phyloP scores from a whole-genome alignment of 163 green algal species.

The Chlorella variabilis region DNA sequence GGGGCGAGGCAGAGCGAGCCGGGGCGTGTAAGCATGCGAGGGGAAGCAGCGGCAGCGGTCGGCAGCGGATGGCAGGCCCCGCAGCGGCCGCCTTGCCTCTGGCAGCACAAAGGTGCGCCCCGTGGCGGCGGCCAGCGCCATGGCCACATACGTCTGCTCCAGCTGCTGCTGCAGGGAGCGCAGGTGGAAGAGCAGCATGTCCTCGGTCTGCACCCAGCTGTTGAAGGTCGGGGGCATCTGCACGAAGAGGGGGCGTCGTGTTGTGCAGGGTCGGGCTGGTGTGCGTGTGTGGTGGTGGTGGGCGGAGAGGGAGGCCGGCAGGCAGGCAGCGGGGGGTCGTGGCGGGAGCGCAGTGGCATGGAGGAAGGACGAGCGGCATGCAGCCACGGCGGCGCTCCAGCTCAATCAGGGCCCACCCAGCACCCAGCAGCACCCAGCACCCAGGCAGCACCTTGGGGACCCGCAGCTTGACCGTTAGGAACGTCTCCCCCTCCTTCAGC shows the following conservation, averaged over 20 bases:
- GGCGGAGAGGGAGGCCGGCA: too few species aligned
- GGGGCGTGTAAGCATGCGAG: too few species aligned
- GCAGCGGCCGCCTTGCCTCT: too few species aligned
- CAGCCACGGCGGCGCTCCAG: too few species aligned
- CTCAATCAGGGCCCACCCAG: too few species aligned
- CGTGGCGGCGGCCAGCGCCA: conserved; percentile 11
- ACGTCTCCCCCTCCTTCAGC: not conserved
- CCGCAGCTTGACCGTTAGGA: conserved; percentile 1
- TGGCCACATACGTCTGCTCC: conserved; percentile 22
- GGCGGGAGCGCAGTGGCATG: too few species aligned
- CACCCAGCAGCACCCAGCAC: not conserved
- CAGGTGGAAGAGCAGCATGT: conserved; percentile 40
- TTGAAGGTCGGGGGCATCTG: conserved; percentile 24
- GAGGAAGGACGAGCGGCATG: too few species aligned
- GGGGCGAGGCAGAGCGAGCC: too few species aligned
- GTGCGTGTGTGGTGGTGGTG: not conserved
- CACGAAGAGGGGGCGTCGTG: not conserved
- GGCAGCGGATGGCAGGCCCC: too few species aligned
- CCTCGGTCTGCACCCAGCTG: conserved; percentile 31
- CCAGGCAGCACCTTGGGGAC: conserved; percentile 7
- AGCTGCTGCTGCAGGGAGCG: conserved; percentile 32
- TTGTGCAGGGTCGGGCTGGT: not conserved
- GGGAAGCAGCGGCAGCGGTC: too few species aligned
- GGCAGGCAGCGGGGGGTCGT: too few species aligned
- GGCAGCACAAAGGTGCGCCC: conserved; percentile 39